These are phyloP conservation scores for Brassica incana DNA, from an alignment of 345 rosid genomes.

Conservation along the genomic window DNA sequence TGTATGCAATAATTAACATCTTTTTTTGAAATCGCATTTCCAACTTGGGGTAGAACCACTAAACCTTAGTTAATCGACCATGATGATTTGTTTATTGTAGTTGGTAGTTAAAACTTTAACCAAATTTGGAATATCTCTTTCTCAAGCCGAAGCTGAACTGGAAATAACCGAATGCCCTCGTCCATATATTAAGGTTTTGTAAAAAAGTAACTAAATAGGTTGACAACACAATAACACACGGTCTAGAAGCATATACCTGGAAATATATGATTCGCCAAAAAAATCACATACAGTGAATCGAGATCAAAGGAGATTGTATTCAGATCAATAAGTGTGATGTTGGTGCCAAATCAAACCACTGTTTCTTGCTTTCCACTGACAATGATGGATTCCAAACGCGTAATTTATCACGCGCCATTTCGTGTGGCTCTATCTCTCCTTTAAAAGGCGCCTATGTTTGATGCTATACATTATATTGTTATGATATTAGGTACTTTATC, in stretches of 20 bases:
- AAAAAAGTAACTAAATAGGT: neutral
- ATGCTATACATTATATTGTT: neutral
- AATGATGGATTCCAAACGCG: constrained; percentile 33
- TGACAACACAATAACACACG: neutral
- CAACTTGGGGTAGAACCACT: neutral
- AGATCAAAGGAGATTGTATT: constrained; percentile 8
- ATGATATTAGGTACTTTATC: neutral
- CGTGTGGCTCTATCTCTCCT: constrained; percentile 33
- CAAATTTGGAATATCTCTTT: neutral
- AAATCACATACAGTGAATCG: neutral
- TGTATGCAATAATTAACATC: neutral
- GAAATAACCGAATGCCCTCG: neutral
- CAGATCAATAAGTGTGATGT: constrained; percentile 22
- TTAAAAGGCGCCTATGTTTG: constrained; percentile 28
- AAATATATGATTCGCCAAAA: neutral
- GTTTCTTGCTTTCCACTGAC: constrained; percentile 37
- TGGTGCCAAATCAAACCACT: constrained; percentile 36
- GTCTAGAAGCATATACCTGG: constrained; percentile 15
- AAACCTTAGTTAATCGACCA: neutral
- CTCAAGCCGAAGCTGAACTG: neutral
- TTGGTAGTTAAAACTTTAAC: neutral
- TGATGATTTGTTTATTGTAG: neutral
- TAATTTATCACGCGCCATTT: constrained; percentile 17
- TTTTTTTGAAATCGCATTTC: neutral
- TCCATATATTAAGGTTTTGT: neutral